These are phyloP conservation scores for Boletus reticuloceps DNA, from an alignment of 768 basidiomycete species.

Conservation along the genomic window DNA sequence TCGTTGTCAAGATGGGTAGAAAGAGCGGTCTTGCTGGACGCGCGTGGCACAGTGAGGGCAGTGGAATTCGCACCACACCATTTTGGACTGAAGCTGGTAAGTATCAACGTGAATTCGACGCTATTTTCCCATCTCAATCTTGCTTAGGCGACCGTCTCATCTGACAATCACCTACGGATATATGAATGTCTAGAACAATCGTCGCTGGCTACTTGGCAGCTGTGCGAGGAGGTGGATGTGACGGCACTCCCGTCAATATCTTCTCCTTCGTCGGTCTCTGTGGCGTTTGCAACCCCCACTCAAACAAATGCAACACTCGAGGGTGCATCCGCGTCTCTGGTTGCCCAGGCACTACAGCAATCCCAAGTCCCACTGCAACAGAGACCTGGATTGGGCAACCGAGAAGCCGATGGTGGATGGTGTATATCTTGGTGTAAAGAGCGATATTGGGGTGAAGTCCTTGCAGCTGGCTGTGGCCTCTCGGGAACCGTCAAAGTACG, in stretches of 20 bases:
- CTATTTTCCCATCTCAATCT: not conserved
- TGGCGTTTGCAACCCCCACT: slow-evolving; percentile 69
- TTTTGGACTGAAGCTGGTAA: slow-evolving; percentile 85
- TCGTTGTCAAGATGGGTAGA: slow-evolving; percentile 63
- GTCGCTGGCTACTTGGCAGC: slow-evolving; percentile 67
- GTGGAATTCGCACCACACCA: slow-evolving; percentile 87
- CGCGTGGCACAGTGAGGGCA: slow-evolving; percentile 79
- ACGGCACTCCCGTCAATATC: slow-evolving; percentile 46
- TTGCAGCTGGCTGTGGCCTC: slow-evolving; percentile 75
- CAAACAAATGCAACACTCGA: slow-evolving; percentile 57
- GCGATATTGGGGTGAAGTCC: slow-evolving; percentile 88
- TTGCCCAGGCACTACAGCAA: slow-evolving; percentile 65
- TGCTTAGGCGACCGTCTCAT: slow-evolving; percentile 77
- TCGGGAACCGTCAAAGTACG: slow-evolving; percentile 75
- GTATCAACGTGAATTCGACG: slow-evolving; percentile 21
- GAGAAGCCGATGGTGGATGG: slow-evolving; percentile 92
- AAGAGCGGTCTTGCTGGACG: slow-evolving; percentile 73
- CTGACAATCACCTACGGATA: slow-evolving; percentile 83
- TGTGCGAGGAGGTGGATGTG: slow-evolving; percentile 76
- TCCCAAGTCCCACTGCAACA: slow-evolving; percentile 33
- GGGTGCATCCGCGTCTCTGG: slow-evolving; percentile 53
- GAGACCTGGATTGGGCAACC: slow-evolving; percentile 51
- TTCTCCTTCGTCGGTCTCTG: slow-evolving; percentile 47
- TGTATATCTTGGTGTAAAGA: slow-evolving; percentile 96
- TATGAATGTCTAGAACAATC: slow-evolving; percentile 88